Percentiles rank a stretch among this genome's conserved stretches.
Evolutionary conservation across 768 basidiomycete species (phyloP).

Genomic region (Pilatotrama ljubarskyi): DNA sequence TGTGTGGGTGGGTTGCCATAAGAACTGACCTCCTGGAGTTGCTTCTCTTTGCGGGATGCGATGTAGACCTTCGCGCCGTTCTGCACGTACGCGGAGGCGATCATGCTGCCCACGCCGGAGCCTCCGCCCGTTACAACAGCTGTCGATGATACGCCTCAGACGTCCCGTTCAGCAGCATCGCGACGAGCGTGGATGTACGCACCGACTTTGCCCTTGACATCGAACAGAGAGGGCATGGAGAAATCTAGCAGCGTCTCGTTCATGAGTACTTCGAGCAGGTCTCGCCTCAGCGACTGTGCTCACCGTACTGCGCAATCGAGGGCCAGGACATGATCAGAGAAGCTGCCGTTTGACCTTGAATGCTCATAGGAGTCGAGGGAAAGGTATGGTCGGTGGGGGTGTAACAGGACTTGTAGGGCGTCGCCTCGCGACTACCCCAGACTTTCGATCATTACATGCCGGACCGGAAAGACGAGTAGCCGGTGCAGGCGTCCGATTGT

Average conservation of each 20-base stretch:
- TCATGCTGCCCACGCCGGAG: constrained; percentile 83
- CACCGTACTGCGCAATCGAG: background rate
- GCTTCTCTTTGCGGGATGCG: constrained; percentile 78
- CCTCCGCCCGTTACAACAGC: constrained; percentile 84
- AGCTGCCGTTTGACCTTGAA: too few species aligned
- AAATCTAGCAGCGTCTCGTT: constrained; percentile 56
- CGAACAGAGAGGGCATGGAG: constrained; percentile 54
- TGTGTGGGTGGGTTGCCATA: constrained; percentile 39
- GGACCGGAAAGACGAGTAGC: too few species aligned
- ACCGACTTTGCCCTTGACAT: constrained; percentile 72
- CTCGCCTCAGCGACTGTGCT: too few species aligned
- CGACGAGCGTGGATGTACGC: constrained; percentile 17
- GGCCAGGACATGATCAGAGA: too few species aligned
- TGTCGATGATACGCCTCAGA: constrained; percentile 27
- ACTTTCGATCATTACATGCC: too few species aligned
- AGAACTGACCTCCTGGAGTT: constrained; percentile 65
- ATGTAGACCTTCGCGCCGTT: constrained; percentile 92
- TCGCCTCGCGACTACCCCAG: too few species aligned
- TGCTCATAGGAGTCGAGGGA: too few species aligned
- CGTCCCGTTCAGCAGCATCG: background rate
- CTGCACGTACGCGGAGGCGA: constrained; percentile 77
- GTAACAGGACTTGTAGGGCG: too few species aligned
- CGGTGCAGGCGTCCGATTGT: too few species aligned
- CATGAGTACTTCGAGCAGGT: too few species aligned
- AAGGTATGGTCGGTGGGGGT: too few species aligned